Conservation (phyloP, 1,284 basidiomycete genomes). For the Dichomitus squalens region DNA sequence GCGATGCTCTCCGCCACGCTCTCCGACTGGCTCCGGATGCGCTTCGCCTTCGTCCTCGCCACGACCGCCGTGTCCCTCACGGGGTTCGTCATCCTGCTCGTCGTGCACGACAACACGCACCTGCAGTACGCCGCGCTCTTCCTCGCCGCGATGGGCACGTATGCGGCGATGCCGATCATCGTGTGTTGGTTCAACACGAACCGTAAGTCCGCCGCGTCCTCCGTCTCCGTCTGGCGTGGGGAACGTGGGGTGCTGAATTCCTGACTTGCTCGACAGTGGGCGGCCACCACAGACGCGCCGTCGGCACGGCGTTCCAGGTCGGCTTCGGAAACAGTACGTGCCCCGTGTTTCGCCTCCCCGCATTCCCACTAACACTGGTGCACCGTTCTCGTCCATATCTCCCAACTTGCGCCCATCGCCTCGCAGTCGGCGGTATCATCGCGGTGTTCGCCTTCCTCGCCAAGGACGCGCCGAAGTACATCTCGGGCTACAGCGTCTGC, state of each 20-base stretch:
- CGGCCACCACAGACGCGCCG: conserved; percentile 32
- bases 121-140: conserved; percentile 36
- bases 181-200: conserved; percentile 39
- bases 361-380: neutral
- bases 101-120: conserved; percentile 31
- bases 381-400: neutral
- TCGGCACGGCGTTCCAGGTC: conserved; percentile 34
- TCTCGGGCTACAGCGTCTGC: conserved; percentile 33
- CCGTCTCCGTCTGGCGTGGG: neutral
- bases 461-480: conserved; percentile 34
- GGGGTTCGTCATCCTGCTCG: conserved; percentile 34
- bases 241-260: neutral
- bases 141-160: conserved; percentile 34
- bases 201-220: conserved; percentile 19
- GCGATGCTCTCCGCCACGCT: conserved; percentile 32
- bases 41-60: conserved; percentile 32
- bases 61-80: conserved; percentile 27
- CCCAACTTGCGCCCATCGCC: neutral
- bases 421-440: conserved; percentile 35
- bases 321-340: conserved; percentile 34
- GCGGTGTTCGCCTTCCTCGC: conserved; percentile 34
- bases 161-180: conserved; percentile 34
- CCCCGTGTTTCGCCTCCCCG: neutral
- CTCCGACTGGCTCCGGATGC: conserved; percentile 30
- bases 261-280: conserved; percentile 22